Conservation (phyloP, 1,139 yeast genomes). For the Saccharomycopsis crataegensis region DNA sequence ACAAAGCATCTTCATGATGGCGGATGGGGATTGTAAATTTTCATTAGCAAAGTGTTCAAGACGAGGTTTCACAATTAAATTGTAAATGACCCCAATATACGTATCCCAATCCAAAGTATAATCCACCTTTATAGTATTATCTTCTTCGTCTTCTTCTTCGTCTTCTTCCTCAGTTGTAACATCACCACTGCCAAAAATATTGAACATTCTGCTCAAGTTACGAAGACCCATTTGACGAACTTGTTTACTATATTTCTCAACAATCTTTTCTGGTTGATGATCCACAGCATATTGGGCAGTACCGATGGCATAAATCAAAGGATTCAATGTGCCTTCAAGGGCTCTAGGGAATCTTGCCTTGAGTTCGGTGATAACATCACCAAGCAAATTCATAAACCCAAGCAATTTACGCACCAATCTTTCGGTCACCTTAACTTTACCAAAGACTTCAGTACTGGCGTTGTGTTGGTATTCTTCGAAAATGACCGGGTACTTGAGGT, state of each 20-base stretch:
- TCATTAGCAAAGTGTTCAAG: constrained; percentile 61
- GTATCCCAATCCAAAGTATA: constrained; percentile 49
- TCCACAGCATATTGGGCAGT: constrained; percentile 45
- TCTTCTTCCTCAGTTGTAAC: neutral
- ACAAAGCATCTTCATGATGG: constrained; percentile 61
- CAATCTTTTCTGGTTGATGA: constrained; percentile 22
- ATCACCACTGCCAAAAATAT: constrained; percentile 35
- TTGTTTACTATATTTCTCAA: constrained; percentile 30
- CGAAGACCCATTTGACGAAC: constrained; percentile 39
- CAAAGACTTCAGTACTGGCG: neutral
- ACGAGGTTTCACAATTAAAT: constrained; percentile 55
- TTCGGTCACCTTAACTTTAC: constrained; percentile 22
- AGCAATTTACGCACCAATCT: constrained; percentile 44
- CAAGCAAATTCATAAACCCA: constrained; percentile 67
- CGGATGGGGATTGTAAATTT: constrained; percentile 77
- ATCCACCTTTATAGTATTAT: neutral
- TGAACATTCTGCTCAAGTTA: constrained; percentile 46
- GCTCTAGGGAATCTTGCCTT: constrained; percentile 51
- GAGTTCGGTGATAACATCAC: constrained; percentile 53
- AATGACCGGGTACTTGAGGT: constrained; percentile 38
- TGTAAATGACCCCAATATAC: constrained; percentile 45
- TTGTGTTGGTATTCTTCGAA: constrained; percentile 23
- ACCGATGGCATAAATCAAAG: constrained; percentile 51
- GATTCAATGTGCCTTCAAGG: constrained; percentile 46
- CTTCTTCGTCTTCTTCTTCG: neutral